phyloP scores from a whole-genome alignment of 805 yeast species.

The Candida caryicola region DNA sequence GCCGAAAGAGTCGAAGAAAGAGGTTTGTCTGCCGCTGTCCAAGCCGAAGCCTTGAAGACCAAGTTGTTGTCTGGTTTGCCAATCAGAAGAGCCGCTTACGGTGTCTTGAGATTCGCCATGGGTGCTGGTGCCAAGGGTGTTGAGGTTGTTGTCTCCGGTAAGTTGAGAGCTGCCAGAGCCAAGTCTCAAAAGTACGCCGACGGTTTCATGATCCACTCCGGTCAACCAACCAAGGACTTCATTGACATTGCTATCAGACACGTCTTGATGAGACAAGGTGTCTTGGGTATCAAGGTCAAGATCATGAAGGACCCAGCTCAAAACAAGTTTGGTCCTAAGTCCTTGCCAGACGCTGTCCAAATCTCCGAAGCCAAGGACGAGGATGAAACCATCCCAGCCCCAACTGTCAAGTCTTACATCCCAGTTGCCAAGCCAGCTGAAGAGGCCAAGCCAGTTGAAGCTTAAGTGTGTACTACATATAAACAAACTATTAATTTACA shows the following conservation, averaged over 20 bases:
- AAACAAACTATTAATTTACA: not conserved
- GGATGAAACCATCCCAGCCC: constrained; percentile 68
- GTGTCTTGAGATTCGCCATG: constrained; percentile 99
- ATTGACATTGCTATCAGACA: constrained; percentile 99
- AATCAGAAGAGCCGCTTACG: constrained; percentile 99
- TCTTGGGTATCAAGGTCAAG: constrained; percentile 98
- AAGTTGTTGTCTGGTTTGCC: constrained; percentile 98
- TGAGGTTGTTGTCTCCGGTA: constrained; percentile 99
- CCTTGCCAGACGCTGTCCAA: constrained; percentile 93
- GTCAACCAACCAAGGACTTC: constrained; percentile 99
- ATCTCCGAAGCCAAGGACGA: constrained; percentile 95
- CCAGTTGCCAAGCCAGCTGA: constrained; percentile 27
- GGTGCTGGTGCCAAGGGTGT: constrained; percentile 99
- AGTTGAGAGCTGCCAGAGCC: constrained; percentile 99
- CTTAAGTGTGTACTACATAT: constrained; percentile 1
- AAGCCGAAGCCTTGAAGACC: constrained; percentile 98
- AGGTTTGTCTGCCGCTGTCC: constrained; percentile 99
- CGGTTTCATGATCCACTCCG: constrained; percentile 99
- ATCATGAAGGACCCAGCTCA: constrained; percentile 98
- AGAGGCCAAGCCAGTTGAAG: constrained; percentile 27
- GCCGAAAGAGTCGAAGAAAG: constrained; percentile 99
- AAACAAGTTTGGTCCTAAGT: constrained; percentile 79
- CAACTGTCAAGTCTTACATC: constrained; percentile 74
- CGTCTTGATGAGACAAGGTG: constrained; percentile 99
- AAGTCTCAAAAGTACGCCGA: constrained; percentile 99